phyloP scores from a whole-genome alignment of 164 flowering plant species.

The Kingdonia uniflora region DNA sequence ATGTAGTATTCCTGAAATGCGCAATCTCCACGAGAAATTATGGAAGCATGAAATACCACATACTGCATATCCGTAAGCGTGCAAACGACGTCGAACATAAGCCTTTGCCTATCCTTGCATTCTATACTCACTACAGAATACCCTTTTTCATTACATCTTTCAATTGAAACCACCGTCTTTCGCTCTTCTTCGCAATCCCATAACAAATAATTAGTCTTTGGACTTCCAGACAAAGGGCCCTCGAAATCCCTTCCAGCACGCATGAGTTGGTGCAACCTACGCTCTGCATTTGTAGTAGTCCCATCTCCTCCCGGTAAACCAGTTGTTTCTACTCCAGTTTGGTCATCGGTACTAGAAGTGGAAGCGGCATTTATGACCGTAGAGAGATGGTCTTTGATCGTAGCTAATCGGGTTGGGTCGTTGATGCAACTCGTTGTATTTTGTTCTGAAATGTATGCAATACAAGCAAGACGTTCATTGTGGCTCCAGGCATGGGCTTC shows the following conservation, averaged over 20 bases:
- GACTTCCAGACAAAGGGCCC: slow-evolving; percentile 14
- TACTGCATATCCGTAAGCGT: slow-evolving; percentile 70
- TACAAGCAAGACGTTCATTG: slow-evolving; percentile 53
- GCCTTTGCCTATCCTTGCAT: slow-evolving; percentile 45
- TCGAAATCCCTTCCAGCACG: slow-evolving; percentile 43
- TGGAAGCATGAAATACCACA: slow-evolving; percentile 59
- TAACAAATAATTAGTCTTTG: background rate
- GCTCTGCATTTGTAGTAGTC: slow-evolving; percentile 33
- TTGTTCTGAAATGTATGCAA: slow-evolving; percentile 47
- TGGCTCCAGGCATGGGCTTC: slow-evolving; percentile 86
- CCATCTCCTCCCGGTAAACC: slow-evolving; percentile 20
- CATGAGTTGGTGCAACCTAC: slow-evolving; percentile 74
- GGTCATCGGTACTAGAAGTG: slow-evolving; percentile 9
- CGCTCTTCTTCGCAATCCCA: slow-evolving; percentile 10
- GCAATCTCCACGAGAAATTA: slow-evolving; percentile 10
- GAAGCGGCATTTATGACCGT: slow-evolving; percentile 37
- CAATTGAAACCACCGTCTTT: slow-evolving; percentile 28
- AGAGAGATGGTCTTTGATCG: slow-evolving; percentile 46
- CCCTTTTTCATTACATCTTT: slow-evolving; percentile 48
- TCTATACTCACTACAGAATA: slow-evolving; percentile 46
- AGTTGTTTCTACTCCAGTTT: slow-evolving; percentile 22
- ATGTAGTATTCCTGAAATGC: slow-evolving; percentile 80
- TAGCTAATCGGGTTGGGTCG: slow-evolving; percentile 41
- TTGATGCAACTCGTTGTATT: slow-evolving; percentile 28
- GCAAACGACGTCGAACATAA: slow-evolving; percentile 70